Base-by-base conservation (phyloP, 2,329 filamentous ascomycete genomes). In the Chaetomiaceae sp. region DNA sequence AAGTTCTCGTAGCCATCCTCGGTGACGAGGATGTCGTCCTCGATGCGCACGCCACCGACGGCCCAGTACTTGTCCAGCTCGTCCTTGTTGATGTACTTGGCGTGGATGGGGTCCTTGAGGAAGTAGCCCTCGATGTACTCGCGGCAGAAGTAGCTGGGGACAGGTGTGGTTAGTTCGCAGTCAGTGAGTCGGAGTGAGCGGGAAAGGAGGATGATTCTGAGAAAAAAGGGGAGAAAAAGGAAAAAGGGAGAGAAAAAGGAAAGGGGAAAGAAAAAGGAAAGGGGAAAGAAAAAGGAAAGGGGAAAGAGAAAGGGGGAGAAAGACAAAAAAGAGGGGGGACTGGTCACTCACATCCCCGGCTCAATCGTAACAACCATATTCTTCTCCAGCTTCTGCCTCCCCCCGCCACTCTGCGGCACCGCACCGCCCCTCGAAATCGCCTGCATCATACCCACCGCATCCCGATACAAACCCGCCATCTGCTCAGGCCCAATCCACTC, bases 1-100 rank as follows among this genome's bases (percentile, higher is more conserved):
- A 97, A 64, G 64, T 95, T 95, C 69, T 96, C 90, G 61, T 82
- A 83, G 0, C 91, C 90, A 20, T 79, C 73, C 54, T 85, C 75
- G 1, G 86, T 93, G 42, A 97, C 83, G 19, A 93, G 74, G 34
- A 97, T 78, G 66, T 92, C 88, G 64, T 97, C 90, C 71, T 99
- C 93, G 55, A 97, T 95, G 41, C 93, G 80, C 21, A 96, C 89
- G 30, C 93, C 93, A 14, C 92, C 93, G 1, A 97, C 85, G 21
- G 70, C 72, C 73, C 87, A 92, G 66, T 86, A 92, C 55, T 71
- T 73, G 54, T 83, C 81, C 43, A 93, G 69, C 5, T 85, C 76
- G 5, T 75, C 72, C 58, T 72, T 71, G 67, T 91, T 77, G 62
- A 93, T 84, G 60, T 79, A 87, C 52, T 75, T 74, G 34, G 75